Conservation (phyloP, 345 rosid genomes). For the Eucalyptus regnans region DNA sequence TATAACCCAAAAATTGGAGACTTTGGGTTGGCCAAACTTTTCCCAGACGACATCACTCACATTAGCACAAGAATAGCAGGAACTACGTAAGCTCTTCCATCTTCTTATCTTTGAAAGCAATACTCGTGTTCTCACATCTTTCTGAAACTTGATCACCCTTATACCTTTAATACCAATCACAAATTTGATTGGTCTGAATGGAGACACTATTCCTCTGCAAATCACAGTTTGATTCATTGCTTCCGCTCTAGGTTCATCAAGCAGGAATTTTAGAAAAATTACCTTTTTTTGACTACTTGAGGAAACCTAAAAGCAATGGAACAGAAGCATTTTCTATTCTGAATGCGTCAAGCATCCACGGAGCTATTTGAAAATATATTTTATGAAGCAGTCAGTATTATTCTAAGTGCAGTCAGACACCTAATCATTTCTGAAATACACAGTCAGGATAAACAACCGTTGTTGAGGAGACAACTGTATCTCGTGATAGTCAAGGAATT, state of each 20-base stretch:
- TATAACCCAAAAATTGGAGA: conserved; percentile 90
- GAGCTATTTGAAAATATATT: background rate
- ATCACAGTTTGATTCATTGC: background rate
- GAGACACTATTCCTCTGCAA: background rate
- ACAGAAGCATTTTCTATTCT: background rate
- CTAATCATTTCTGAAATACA: background rate
- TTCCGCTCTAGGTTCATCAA: background rate
- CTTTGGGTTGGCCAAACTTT: conserved; percentile 94
- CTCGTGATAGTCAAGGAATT: background rate
- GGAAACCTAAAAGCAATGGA: background rate
- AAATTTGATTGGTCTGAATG: background rate
- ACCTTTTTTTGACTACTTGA: background rate
- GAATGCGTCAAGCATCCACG: background rate
- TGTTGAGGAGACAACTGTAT: background rate
- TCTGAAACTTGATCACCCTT: background rate
- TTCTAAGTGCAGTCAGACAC: background rate
- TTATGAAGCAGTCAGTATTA: background rate
- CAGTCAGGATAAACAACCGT: background rate
- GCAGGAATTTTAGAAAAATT: background rate
- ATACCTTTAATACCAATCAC: background rate
- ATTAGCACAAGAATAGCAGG: conserved; percentile 93
- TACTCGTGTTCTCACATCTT: background rate
- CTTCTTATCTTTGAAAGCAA: background rate
- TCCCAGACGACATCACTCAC: conserved; percentile 90
- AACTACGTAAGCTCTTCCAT: conserved; percentile 54